Evolutionary conservation across 176 grass and related monocot species (phyloP).

Genomic region (Zea luxurians): DNA sequence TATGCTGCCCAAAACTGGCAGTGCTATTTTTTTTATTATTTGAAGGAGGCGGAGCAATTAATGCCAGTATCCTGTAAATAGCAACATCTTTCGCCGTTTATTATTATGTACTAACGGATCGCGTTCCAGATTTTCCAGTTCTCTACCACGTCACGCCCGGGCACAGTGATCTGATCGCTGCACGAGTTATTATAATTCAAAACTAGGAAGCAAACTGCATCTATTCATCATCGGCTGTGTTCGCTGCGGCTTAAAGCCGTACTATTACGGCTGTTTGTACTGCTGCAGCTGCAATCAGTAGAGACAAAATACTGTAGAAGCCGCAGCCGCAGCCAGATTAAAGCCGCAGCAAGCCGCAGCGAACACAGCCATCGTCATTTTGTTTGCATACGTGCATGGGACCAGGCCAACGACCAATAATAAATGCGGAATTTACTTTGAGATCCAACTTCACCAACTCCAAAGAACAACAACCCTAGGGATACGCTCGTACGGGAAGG

Average conservation of each 20-base stretch:
- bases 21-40: no score
- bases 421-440: conserved; percentile 51
- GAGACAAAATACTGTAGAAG: no score
- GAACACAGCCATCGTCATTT: no score
- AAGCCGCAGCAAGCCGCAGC: no score
- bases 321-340: no score
- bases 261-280: no score
- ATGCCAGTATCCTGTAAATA: not conserved
- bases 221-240: not conserved
- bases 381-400: not conserved
- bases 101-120: no score
- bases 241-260: no score
- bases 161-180: not conserved
- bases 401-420: conserved; percentile 16
- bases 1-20: not conserved
- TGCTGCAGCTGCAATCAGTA: no score
- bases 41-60: no score
- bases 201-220: conserved; percentile 10
- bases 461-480: not conserved
- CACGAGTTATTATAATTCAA: conserved; percentile 7
- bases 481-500: no score
- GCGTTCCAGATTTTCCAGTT: not conserved
- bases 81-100: not conserved
- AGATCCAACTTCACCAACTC: conserved; percentile 47
- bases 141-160: not conserved